Conservation (phyloP, 495 filamentous ascomycete species). For the Apodospora peruviana region DNA sequence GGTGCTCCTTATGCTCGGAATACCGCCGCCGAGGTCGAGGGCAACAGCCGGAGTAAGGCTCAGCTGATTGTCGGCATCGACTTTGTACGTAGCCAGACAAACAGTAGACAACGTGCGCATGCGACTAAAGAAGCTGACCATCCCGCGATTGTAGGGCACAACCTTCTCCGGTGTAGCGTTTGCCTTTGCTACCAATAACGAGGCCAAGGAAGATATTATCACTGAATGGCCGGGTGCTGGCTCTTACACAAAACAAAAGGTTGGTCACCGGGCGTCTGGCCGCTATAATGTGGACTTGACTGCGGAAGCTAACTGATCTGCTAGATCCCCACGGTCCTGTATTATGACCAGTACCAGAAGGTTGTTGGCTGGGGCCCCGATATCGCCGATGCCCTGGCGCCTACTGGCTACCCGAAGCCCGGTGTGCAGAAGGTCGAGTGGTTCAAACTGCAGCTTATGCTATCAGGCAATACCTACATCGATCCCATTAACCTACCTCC, state of each 20-base stretch:
- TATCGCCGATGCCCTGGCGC: slow-evolving; percentile 68
- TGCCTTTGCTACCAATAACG: slow-evolving; percentile 69
- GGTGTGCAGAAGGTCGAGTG: slow-evolving; percentile 74
- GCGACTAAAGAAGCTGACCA: slow-evolving; percentile 16
- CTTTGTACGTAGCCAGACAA: slow-evolving; percentile 52
- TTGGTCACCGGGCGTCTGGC: slow-evolving; percentile 22
- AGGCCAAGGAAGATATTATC: slow-evolving; percentile 74
- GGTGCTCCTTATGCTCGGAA: slow-evolving; percentile 46
- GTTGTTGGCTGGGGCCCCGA: slow-evolving; percentile 74
- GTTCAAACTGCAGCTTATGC: slow-evolving; percentile 76
- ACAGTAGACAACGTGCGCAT: neutral
- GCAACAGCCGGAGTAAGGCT: slow-evolving; percentile 71
- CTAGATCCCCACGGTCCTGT: slow-evolving; percentile 68
- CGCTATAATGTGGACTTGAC: neutral
- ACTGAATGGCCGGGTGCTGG: slow-evolving; percentile 73
- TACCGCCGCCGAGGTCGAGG: slow-evolving; percentile 77
- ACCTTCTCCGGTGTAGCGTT: slow-evolving; percentile 73
- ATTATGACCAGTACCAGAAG: slow-evolving; percentile 73
- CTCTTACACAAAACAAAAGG: slow-evolving; percentile 73
- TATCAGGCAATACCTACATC: slow-evolving; percentile 73
- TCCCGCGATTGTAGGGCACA: slow-evolving; percentile 60
- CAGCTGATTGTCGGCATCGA: slow-evolving; percentile 79
- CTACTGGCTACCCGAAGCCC: slow-evolving; percentile 69
- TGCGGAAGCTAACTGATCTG: neutral
- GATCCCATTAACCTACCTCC: slow-evolving; percentile 74